Evolutionary conservation across 345 rosid species (phyloP), one percentile per base, ranked within the genome.

Genomic region (Citrus australasica): DNA sequence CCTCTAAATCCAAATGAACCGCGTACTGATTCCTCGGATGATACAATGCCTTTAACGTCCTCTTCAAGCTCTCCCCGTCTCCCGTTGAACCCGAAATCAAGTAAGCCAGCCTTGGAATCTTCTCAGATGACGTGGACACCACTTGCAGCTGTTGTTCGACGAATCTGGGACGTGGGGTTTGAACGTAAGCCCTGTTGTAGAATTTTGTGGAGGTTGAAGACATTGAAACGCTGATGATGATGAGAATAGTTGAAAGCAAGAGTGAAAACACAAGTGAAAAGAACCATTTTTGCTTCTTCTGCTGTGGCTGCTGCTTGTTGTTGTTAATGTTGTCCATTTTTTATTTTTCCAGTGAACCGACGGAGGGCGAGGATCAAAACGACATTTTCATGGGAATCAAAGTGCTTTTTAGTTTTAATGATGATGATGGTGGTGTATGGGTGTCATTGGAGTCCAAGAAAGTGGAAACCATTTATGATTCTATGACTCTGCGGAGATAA

Each of bases 21-120:
- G 87, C 84, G 53, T 94, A 94, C 84, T 89, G 94, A 80, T 93
- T 94, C 85, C 94, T 88, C 9, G 98, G 98, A 82, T 94, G 98
- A 85, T 94, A 94, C 85, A 94, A 82, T 19, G 92, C 97, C 75
- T 84, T 89, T 75, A 94, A 72, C 21, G 89, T 83, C 83, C 98
- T 87, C 89, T 84, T 90, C 88, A 91, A 64, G 74, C 93, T 90
- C 75, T 74, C 88, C 13, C 95, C 92, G 74, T 93, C 97, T 6
- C 97, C 98, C 40, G 79, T 80, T 1, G 97, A 91, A 14, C 97
- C 98, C 0, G 98, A 94, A 64, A 94, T 89, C 60, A 92, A 84
- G 70, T 91, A 94, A 6, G 97, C 97, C 21, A 94, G 78, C 42
- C 88, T 87, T 5, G 97, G 98, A 28, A 85, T 42, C 19, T 83